Percentiles rank a stretch among this genome's conserved stretches.
phyloP scores from a whole-genome alignment of 2,329 filamentous ascomycete species.

The Pseudogymnoascus sp. region DNA sequence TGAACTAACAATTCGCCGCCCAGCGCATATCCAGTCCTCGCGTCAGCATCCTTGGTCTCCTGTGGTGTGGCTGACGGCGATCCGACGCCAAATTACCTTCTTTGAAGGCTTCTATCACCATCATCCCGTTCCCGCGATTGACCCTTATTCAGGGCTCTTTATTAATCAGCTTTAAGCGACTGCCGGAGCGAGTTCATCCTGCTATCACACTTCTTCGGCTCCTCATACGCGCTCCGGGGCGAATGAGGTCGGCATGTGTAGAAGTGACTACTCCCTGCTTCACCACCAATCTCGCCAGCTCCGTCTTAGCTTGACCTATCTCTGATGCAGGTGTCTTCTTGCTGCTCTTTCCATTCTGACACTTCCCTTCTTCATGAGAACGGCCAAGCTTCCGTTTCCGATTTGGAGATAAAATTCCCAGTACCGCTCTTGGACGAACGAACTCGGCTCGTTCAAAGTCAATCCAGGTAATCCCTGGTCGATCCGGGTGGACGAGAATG shows the following conservation, averaged over 20 bases:
- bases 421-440: not conserved
- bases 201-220: not conserved
- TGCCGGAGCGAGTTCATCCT: not conserved
- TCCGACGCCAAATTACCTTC: no score
- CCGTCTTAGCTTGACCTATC: not conserved
- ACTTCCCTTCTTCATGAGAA: not conserved
- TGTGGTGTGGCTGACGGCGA: no score
- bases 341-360: not conserved
- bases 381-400: not conserved
- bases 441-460: not conserved
- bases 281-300: conserved; percentile 1
- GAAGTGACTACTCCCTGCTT: not conserved
- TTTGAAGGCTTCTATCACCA: no score
- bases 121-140: no score
- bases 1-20: no score
- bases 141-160: no score
- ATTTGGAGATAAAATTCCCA: not conserved
- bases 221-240: not conserved
- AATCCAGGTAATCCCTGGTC: not conserved
- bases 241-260: not conserved
- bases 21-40: no score
- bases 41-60: no score
- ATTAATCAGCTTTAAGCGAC: no score
- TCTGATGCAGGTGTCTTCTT: not conserved
- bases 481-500: not conserved